Evolutionary conservation across 2,329 filamentous ascomycete species (phyloP).

Genomic region (Emergomyces orientalis): DNA sequence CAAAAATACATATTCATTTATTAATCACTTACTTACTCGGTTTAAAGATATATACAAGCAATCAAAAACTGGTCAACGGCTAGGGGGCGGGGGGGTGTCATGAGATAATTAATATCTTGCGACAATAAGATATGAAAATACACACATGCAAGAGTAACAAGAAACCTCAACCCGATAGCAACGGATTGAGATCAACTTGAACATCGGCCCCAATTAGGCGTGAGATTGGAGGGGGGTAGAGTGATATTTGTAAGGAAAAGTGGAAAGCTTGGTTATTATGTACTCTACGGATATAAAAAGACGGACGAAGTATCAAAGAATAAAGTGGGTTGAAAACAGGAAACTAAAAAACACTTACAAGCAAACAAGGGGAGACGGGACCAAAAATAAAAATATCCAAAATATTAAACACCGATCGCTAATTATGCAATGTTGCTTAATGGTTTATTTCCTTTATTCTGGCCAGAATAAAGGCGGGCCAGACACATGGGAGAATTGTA

Average conservation of each 20-base stretch:
- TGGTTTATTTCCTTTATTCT: not conserved
- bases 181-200: not conserved
- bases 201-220: not conserved
- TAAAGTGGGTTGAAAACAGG: constrained; percentile 5
- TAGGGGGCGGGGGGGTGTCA: not conserved
- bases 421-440: constrained; percentile 7
- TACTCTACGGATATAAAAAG: not conserved
- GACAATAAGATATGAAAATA: not conserved
- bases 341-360: not conserved
- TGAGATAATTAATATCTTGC: not conserved
- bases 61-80: not conserved
- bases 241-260: not conserved
- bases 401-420: constrained; percentile 8
- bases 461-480: too few relatives aligned
- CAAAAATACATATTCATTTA: not conserved
- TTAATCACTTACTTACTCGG: not conserved
- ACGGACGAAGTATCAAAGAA: not conserved
- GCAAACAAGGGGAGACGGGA: not conserved
- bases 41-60: constrained; percentile 1
- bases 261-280: not conserved
- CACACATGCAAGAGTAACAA: not conserved
- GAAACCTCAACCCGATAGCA: too few relatives aligned
- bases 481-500: not conserved
- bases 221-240: not conserved
- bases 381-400: not conserved